phyloP scores from a whole-genome alignment of 805 yeast species.

The Lachancea fermentati region DNA sequence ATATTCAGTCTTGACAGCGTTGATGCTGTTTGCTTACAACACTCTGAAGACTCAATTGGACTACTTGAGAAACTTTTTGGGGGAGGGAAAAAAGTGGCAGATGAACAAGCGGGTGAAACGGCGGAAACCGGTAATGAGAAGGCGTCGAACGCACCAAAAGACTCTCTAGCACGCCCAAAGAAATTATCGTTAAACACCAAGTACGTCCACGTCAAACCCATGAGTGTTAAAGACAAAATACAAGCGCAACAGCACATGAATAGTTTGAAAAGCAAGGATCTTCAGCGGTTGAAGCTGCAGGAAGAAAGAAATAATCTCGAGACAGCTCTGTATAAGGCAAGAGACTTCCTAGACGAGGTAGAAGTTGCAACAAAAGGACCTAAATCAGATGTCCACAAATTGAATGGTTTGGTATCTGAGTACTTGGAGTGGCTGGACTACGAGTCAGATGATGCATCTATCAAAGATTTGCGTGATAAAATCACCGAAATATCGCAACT shows the following conservation, averaged over 20 bases:
- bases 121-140: constrained; percentile 16
- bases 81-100: constrained; percentile 19
- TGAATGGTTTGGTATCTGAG: constrained; percentile 38
- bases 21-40: constrained; percentile 39
- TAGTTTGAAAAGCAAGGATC: constrained; percentile 50
- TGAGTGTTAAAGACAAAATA: constrained; percentile 43
- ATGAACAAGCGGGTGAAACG: not conserved
- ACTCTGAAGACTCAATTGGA: constrained; percentile 8
- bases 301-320: constrained; percentile 66
- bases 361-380: constrained; percentile 41
- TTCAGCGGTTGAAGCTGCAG: constrained; percentile 47
- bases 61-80: constrained; percentile 11
- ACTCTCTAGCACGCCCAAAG: constrained; percentile 9
- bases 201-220: constrained; percentile 31
- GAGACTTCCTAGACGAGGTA: constrained; percentile 49
- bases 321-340: constrained; percentile 61
- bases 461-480: constrained; percentile 36
- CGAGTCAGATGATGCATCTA: constrained; percentile 48
- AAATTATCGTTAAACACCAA: constrained; percentile 12
- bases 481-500: constrained; percentile 21
- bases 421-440: constrained; percentile 74
- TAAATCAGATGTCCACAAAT: constrained; percentile 33
- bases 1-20: constrained; percentile 43
- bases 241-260: constrained; percentile 44
- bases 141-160: constrained; percentile 12